Base-by-base conservation (phyloP, 306 rosid species). In the Acacia confusa region DNA sequence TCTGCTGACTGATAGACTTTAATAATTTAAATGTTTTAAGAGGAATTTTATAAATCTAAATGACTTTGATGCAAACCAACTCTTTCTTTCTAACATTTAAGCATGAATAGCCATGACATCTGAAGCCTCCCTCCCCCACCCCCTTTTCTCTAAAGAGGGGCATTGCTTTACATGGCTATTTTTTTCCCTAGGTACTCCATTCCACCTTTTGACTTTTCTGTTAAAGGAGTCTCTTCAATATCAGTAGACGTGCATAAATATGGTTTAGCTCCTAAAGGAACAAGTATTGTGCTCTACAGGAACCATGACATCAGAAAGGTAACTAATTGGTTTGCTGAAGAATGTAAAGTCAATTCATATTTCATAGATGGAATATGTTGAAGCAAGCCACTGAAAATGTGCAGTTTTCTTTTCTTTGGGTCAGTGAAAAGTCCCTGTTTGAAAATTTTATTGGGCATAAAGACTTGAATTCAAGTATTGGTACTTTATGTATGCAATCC, bases 181-280 rank as follows among this genome's bases (percentile, higher is more conserved):
- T 16, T 80, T 74, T 58, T 63, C 70, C 61, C 52, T 85, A 95
- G 99, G 95, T 95, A 93, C 87, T 75, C 87, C 2, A 87, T 95
- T 84, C 95, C 95, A 76, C 93, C 97, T 71, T 93, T 79, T 76
- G 97, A 95, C 85, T 95, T 95, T 84, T 88, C 99, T 70, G 97
- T 95, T 24, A 78, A 86, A 88, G 99, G 99, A 84, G 99, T 95
- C 81, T 84, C 99, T 85, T 95, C 99, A 78, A 86, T 92, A 85
- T 95, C 99, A 73, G 95, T 79, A 43, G 99, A 95, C 84, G 99
- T 93, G 88, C 99, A 95, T 84, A 95, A 95, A 80, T 95, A 95
- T 38, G 99, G 99, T 58, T 89, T 95, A 86, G 97, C 97, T 80
- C 99, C 99, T 75, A 95, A 95, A 86, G 98, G 99, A 93, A 93